Percentiles rank a stretch among this genome's conserved stretches.
Evolutionary conservation across 768 basidiomycete genomes (phyloP).

Genomic region (Lactarius sanguifluus): DNA sequence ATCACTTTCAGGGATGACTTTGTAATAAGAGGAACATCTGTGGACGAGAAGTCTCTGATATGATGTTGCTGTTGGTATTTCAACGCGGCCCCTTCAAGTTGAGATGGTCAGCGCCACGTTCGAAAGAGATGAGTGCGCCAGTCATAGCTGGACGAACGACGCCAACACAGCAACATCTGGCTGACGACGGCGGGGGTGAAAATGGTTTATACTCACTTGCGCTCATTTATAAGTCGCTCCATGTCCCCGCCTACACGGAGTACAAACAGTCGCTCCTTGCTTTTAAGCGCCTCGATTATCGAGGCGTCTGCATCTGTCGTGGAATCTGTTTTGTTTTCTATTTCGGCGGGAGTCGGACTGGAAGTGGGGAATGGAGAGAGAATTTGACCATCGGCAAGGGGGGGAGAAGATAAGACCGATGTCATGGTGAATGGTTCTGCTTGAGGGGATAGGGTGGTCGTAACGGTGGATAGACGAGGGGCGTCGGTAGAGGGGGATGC

Average conservation of each 20-base stretch:
- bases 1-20: conserved; percentile 69
- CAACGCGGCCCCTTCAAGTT: conserved; percentile 53
- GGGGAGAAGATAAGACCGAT: conserved; percentile 27
- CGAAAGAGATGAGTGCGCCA: background rate
- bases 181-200: conserved; percentile 5
- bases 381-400: conserved; percentile 13
- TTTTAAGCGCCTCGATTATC: conserved; percentile 81
- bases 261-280: conserved; percentile 86
- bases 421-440: conserved; percentile 27
- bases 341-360: conserved; percentile 35
- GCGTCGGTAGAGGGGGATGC: conserved; percentile 18
- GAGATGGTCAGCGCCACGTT: conserved; percentile 19
- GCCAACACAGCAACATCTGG: background rate
- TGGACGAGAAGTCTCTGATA: conserved; percentile 87
- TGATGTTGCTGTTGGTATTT: conserved; percentile 67
- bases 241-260: conserved; percentile 86
- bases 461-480: conserved; percentile 13
- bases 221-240: conserved; percentile 76
- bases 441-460: conserved; percentile 25
- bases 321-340: conserved; percentile 32
- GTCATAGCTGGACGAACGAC: background rate
- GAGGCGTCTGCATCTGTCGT: conserved; percentile 65
- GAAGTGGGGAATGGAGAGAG: conserved; percentile 22
- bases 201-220: conserved; percentile 50
- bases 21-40: conserved; percentile 82